These are phyloP conservation scores for Apiosordaria backusii DNA, from an alignment of 495 filamentous ascomycete species.

Conservation along the genomic window DNA sequence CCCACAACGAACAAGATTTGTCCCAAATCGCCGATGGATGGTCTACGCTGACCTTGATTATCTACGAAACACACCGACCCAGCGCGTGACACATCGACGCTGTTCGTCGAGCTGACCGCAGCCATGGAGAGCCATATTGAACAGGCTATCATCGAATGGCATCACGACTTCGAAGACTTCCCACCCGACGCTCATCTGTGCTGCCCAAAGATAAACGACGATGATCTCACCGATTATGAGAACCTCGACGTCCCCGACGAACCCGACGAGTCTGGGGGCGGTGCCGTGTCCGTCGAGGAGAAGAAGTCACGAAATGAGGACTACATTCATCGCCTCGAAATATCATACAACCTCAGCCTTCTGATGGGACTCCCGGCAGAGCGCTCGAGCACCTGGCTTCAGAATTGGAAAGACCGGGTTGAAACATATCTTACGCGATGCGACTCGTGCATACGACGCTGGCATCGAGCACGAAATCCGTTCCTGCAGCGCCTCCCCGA, in stretches of 20 bases:
- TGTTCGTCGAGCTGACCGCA: not conserved
- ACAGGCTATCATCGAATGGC: constrained; percentile 25
- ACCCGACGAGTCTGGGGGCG: constrained; percentile 4
- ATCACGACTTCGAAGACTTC: constrained; percentile 29
- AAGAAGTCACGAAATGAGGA: constrained; percentile 46
- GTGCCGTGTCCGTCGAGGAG: constrained; percentile 30
- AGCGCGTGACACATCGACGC: constrained; percentile 6
- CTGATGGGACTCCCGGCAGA: constrained; percentile 65
- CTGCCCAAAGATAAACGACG: constrained; percentile 42
- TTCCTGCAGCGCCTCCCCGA: constrained; percentile 30
- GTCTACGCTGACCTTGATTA: not conserved
- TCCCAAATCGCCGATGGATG: constrained; percentile 1
- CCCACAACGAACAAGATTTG: not conserved
- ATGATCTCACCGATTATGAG: constrained; percentile 53
- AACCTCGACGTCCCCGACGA: constrained; percentile 39
- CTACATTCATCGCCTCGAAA: constrained; percentile 49
- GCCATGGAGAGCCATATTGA: constrained; percentile 21
- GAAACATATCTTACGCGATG: constrained; percentile 58
- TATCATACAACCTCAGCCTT: constrained; percentile 59
- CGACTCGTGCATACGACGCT: constrained; percentile 74
- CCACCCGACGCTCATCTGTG: constrained; percentile 38
- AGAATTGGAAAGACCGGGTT: constrained; percentile 52
- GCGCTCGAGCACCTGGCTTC: constrained; percentile 55
- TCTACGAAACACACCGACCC: not conserved
- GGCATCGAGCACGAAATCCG: constrained; percentile 57